A percentile compares a stretch with the other conserved stretches of the same genome.
phyloP scores from a whole-genome alignment of 306 rosid genomes.

The Ochetophila trinervis region DNA sequence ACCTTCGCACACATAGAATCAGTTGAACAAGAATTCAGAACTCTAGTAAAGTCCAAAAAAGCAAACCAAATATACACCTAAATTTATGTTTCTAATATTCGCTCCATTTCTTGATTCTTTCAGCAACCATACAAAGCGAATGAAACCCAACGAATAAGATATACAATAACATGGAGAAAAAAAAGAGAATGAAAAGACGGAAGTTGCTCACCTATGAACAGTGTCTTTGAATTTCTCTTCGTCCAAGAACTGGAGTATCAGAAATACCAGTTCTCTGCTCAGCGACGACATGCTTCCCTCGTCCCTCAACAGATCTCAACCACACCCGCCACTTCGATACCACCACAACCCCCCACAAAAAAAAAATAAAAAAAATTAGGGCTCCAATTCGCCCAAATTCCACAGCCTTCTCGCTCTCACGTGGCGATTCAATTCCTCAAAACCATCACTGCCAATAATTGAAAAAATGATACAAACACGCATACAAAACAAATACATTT shows the following conservation, averaged over 20 bases:
- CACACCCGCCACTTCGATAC: neutral
- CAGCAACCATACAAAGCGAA: too few relatives aligned
- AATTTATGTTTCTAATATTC: neutral
- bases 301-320: neutral
- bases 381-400: slow-evolving; percentile 1
- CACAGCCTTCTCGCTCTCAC: neutral
- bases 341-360: neutral
- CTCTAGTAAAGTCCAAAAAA: neutral
- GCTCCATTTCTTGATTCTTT: neutral
- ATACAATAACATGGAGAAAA: neutral
- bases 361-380: neutral
- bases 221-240: slow-evolving; percentile 78
- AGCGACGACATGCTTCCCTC: slow-evolving; percentile 49
- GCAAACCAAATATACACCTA: neutral
- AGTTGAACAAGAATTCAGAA: slow-evolving; percentile 1
- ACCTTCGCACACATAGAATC: slow-evolving; percentile 31
- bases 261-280: slow-evolving; percentile 66
- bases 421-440: neutral
- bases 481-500: neutral
- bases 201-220: slow-evolving; percentile 61
- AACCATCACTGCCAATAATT: neutral
- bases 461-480: neutral
- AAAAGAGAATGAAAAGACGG: neutral
- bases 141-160: neutral
- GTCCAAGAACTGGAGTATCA: slow-evolving; percentile 75